phyloP scores from a whole-genome alignment of 2,329 filamentous ascomycete genomes.

The Exophiala sp. region DNA sequence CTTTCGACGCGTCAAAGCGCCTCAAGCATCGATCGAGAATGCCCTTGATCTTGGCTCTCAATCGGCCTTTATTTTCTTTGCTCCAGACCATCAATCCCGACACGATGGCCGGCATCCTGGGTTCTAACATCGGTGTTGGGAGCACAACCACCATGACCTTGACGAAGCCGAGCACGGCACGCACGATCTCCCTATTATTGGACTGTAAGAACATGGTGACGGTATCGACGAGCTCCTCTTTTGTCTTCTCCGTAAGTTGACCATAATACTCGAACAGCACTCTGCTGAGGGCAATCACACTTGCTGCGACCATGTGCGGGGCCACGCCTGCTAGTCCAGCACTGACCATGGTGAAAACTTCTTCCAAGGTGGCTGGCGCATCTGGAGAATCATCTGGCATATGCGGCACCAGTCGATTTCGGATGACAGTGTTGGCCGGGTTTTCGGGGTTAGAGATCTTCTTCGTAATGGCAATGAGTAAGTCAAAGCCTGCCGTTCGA shows the following conservation, averaged over 20 bases:
- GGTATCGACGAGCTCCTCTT: constrained; percentile 83
- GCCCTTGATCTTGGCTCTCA: constrained; percentile 96
- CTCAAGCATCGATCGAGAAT: constrained; percentile 93
- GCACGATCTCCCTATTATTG: constrained; percentile 95
- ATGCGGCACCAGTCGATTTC: constrained; percentile 80
- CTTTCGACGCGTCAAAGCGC: constrained; percentile 76
- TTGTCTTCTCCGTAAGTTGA: constrained; percentile 63
- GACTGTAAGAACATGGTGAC: constrained; percentile 95
- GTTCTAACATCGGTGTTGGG: constrained; percentile 69
- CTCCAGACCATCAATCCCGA: constrained; percentile 94
- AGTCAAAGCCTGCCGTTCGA: constrained; percentile 80
- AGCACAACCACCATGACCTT: constrained; percentile 91
- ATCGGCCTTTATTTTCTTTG: constrained; percentile 96
- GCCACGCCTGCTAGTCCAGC: constrained; percentile 89
- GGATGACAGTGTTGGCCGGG: constrained; percentile 65
- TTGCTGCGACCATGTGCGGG: constrained; percentile 95
- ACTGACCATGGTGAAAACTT: constrained; percentile 97
- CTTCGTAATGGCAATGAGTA: constrained; percentile 83
- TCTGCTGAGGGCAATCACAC: constrained; percentile 92
- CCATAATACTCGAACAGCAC: constrained; percentile 87
- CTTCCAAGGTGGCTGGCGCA: constrained; percentile 78
- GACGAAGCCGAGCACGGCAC: constrained; percentile 89
- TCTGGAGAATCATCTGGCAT: constrained; percentile 78
- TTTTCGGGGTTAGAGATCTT: constrained; percentile 67
- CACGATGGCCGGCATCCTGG: constrained; percentile 71